phyloP scores from a whole-genome alignment of 2,329 filamentous ascomycete species.

The Ceratocystis albifundus region DNA sequence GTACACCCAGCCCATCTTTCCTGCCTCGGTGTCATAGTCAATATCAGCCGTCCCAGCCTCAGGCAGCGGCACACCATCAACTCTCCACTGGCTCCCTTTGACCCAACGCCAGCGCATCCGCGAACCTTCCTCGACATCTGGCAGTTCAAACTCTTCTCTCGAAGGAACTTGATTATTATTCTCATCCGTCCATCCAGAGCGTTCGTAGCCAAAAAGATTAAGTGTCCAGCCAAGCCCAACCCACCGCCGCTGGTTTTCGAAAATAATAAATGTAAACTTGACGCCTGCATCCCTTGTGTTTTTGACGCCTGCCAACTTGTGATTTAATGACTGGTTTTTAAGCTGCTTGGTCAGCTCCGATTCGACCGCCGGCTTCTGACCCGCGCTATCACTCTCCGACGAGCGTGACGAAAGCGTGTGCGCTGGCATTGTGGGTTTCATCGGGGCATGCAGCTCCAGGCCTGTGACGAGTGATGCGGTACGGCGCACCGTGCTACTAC shows the following conservation, averaged over 20 bases:
- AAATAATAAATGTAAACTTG: slow-evolving; percentile 91
- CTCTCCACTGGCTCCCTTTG: slow-evolving; percentile 69
- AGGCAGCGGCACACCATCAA: slow-evolving; percentile 56
- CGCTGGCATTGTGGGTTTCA: slow-evolving; percentile 27
- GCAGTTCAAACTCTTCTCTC: slow-evolving; percentile 57
- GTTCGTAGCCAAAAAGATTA: slow-evolving; percentile 80
- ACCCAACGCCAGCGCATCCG: slow-evolving; percentile 63
- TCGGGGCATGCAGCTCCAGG: slow-evolving; percentile 52
- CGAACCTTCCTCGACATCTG: slow-evolving; percentile 49
- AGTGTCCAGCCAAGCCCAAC: slow-evolving; percentile 90
- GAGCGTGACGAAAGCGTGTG: slow-evolving; percentile 24
- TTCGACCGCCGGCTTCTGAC: slow-evolving; percentile 27
- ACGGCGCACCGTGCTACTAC: slow-evolving; percentile 62
- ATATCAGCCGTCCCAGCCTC: slow-evolving; percentile 37
- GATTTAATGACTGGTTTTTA: slow-evolving; percentile 27
- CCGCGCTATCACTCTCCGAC: slow-evolving; percentile 25
- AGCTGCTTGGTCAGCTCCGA: slow-evolving; percentile 40
- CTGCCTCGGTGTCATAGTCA: slow-evolving; percentile 48
- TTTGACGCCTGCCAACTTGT: slow-evolving; percentile 4
- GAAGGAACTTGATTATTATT: slow-evolving; percentile 70
- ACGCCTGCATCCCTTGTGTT: slow-evolving; percentile 58
- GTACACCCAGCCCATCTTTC: slow-evolving; percentile 79
- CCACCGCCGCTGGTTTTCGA: slow-evolving; percentile 94
- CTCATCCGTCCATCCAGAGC: slow-evolving; percentile 89
- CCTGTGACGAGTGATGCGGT: slow-evolving; percentile 66